phyloP scores from a whole-genome alignment of 257 asterid species.

The Scutellaria baicalensis region DNA sequence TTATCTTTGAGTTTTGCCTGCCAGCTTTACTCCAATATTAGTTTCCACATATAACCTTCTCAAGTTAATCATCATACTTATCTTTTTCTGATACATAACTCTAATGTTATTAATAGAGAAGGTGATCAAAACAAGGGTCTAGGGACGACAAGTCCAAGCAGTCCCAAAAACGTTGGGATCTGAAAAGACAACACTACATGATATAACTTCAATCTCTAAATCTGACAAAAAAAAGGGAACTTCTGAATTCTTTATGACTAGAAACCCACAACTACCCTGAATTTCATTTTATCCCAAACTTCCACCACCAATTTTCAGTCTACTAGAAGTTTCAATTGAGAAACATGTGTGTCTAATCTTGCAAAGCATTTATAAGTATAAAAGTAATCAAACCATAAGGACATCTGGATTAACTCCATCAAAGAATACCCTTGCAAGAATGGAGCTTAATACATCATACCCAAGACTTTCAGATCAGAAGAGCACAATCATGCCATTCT shows the following conservation, averaged over 20 bases:
- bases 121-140: too few relatives aligned
- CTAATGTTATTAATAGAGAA: too few relatives aligned
- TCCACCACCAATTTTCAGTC: neutral
- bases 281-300: too few relatives aligned
- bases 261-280: too few relatives aligned
- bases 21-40: neutral
- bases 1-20: neutral
- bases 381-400: neutral
- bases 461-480: slow-evolving; percentile 5
- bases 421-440: neutral
- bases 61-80: neutral
- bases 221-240: too few relatives aligned
- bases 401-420: neutral
- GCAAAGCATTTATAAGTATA: neutral
- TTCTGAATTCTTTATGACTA: too few relatives aligned
- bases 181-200: too few relatives aligned
- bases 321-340: neutral
- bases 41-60: neutral
- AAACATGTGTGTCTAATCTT: neutral
- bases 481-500: neutral
- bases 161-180: too few relatives aligned
- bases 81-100: neutral
- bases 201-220: too few relatives aligned
- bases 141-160: too few relatives aligned
- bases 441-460: neutral